Percentiles rank a stretch among this genome's conserved stretches.
Conservation (phyloP, 108 stramenopile genomes). For the Fistulifera pelliculosa region DNA sequence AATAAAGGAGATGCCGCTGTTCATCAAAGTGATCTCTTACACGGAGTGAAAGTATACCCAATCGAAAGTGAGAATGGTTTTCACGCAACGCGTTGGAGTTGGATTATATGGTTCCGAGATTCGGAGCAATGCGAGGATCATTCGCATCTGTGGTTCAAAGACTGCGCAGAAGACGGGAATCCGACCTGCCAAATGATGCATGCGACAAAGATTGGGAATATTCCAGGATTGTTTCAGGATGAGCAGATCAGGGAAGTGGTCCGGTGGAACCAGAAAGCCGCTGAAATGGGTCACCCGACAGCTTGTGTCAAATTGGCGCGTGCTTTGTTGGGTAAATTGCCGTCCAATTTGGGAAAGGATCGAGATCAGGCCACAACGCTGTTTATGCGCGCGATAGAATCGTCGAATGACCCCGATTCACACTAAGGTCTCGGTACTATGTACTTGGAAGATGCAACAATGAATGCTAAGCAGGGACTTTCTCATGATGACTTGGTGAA, state of each 20-base stretch:
- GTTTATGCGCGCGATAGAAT: constrained; percentile 5
- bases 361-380: not conserved
- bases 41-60: constrained; percentile 11
- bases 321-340: constrained; percentile 1
- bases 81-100: constrained; percentile 6
- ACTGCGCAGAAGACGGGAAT: constrained; percentile 5
- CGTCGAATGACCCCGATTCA: constrained; percentile 11
- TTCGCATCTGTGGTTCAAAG: not conserved
- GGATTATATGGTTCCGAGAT: constrained; percentile 15
- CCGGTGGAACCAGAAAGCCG: not conserved
- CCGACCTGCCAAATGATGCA: constrained; percentile 9
- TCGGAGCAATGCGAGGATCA: constrained; percentile 9
- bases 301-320: constrained; percentile 9
- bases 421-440: constrained; percentile 4
- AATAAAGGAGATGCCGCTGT: constrained; percentile 12
- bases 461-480: not conserved
- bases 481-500: not conserved
- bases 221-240: not conserved
- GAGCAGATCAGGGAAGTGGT: not conserved
- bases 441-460: not conserved
- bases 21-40: constrained; percentile 8
- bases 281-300: not conserved
- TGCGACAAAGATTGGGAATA: not conserved
- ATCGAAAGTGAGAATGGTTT: not conserved
- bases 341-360: constrained; percentile 1